Evolutionary conservation across 805 yeast genomes (phyloP), one percentile per base, ranked within the genome.

Genomic region (Candida nitratophila): DNA sequence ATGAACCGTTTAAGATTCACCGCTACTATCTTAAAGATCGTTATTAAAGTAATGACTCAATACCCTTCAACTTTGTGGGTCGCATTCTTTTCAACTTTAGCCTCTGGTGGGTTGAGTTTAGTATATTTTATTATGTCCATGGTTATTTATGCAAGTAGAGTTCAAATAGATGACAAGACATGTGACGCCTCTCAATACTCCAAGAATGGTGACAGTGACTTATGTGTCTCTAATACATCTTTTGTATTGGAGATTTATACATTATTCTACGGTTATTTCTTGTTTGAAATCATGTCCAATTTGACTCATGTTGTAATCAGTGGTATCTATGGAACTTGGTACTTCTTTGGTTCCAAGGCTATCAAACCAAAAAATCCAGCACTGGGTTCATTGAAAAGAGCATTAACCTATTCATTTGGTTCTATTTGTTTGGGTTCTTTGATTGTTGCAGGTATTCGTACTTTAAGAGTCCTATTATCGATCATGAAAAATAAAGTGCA

Each of bases 261-360:
- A 6, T 79, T 88, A 50, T 86, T 90, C 61, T 84, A 91, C 5
- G 96, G 95, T 17, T 89, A 77, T 59, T 84, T 79, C 60, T 77
- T 88, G 47, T 76, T 93, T 26, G 96, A 88, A 63, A 93, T 89
- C 17, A 69, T 86, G 46, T 80, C 81, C 64, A 88, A 86, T 54
- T 72, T 86, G 15, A 81, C 88, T 32, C 95, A 90, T 57, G 85
- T 83, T 20, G 77, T 89, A 1, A 80, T 87, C 39, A 74, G 91
- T 21, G 96, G 96, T 22, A 79, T 88, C 17, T 90, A 77, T 59
- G 96, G 96, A 10, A 77, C 91, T 9, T 90, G 97, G 96, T 89
- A 86, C 63, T 90, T 87, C 63, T 74, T 85, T 62, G 34, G 78
- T 87, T 56, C 56, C 39, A 44, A 50, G 9, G 75, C 84, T 17